These are phyloP conservation scores for Omphalea diandra DNA, from an alignment of 441 rosid genomes.

Conservation along the genomic window DNA sequence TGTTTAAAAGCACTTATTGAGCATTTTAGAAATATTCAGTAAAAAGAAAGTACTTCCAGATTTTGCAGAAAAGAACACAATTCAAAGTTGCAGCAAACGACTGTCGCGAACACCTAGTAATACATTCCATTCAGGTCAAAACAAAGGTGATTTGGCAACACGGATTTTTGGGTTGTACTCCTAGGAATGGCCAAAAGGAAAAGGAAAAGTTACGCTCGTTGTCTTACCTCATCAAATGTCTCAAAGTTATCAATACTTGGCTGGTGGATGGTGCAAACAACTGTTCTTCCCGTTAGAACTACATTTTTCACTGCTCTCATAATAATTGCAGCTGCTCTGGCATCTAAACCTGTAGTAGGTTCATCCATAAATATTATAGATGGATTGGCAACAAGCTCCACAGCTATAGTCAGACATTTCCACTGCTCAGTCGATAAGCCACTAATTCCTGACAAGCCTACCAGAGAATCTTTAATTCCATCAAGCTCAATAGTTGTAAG, in stretches of 20 bases:
- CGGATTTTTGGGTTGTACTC: no score
- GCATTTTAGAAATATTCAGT: no score
- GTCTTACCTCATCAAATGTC: slow-evolving; percentile 59
- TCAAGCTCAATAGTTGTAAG: slow-evolving; percentile 56
- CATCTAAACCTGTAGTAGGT: slow-evolving; percentile 71
- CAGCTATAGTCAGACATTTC: slow-evolving; percentile 57
- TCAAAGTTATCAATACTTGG: slow-evolving; percentile 67
- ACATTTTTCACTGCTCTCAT: slow-evolving; percentile 67
- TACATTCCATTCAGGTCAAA: no score
- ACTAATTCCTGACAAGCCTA: slow-evolving; percentile 48
- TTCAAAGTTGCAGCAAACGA: no score
- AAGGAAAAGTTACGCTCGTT: not conserved
- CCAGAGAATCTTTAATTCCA: slow-evolving; percentile 44
- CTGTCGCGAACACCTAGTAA: no score
- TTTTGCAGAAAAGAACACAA: no score
- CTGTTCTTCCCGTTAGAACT: slow-evolving; percentile 65
- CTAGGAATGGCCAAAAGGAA: slow-evolving; percentile 4
- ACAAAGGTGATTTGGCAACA: no score
- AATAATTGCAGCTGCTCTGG: slow-evolving; percentile 72
- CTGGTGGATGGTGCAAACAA: slow-evolving; percentile 74
- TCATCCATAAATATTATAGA: slow-evolving; percentile 75
- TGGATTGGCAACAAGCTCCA: slow-evolving; percentile 76
- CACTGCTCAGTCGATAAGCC: slow-evolving; percentile 73
- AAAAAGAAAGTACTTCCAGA: no score
- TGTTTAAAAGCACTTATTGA: no score